Percentiles rank a stretch among this genome's conserved stretches.
Conservation (phyloP, 1,284 basidiomycete species). For the Coniferiporia weirii region DNA sequence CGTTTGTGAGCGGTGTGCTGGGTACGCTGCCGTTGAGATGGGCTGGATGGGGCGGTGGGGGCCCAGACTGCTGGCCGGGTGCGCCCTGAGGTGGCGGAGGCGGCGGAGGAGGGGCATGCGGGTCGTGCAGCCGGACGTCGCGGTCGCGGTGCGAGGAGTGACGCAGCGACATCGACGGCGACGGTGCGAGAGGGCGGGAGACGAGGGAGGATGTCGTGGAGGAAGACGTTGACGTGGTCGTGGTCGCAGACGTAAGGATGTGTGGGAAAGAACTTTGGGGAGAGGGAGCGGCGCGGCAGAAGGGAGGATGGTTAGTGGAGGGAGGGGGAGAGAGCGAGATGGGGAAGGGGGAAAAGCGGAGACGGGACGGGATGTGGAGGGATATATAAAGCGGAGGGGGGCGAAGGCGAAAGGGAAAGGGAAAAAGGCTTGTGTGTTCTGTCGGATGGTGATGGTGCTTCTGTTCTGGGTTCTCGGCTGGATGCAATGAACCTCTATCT, state of each 20-base stretch:
- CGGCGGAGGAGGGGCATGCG: slow-evolving; percentile 30
- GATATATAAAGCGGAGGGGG: slow-evolving; percentile 7
- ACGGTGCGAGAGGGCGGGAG: slow-evolving; percentile 21
- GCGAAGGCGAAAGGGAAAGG: slow-evolving; percentile 1
- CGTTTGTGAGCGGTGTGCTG: slow-evolving; percentile 24
- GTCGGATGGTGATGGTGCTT: no score
- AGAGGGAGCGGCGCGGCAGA: slow-evolving; percentile 25
- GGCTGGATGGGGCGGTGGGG: slow-evolving; percentile 31
- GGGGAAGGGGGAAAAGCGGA: slow-evolving; percentile 42
- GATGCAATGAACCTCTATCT: not conserved
- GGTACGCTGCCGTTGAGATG: slow-evolving; percentile 50
- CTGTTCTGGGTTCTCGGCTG: not conserved
- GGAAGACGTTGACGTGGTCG: no score
- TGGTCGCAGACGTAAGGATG: slow-evolving; percentile 24
- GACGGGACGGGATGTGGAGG: slow-evolving; percentile 23
- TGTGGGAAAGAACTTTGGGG: slow-evolving; percentile 40
- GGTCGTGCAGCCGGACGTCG: slow-evolving; percentile 61
- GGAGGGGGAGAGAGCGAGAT: not conserved
- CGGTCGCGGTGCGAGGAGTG: slow-evolving; percentile 53
- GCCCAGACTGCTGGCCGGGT: slow-evolving; percentile 15
- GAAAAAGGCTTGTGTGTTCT: no score
- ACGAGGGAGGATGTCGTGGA: no score
- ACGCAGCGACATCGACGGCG: slow-evolving; percentile 51
- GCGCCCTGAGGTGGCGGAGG: not conserved
- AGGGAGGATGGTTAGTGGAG: not conserved